Conservation (phyloP, 208 protist species). For the Crithidia bombi region DNA sequence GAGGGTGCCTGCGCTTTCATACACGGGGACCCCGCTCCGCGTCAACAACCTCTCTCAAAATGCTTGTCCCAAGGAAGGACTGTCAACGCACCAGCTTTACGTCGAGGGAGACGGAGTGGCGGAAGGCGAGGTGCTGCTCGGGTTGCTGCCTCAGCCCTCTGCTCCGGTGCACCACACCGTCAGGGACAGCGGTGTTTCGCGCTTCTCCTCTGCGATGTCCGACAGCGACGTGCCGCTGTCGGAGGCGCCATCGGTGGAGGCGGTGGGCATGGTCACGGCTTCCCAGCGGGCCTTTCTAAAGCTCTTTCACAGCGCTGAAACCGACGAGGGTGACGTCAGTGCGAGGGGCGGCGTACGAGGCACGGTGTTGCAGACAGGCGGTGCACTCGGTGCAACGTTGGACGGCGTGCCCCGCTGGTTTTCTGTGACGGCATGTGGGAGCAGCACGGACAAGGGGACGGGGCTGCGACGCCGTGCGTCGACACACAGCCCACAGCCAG, state of each 20-base stretch:
- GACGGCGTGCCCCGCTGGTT: slow-evolving; percentile 9
- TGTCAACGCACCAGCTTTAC: background rate
- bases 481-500: background rate
- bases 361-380: background rate
- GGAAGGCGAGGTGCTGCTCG: background rate
- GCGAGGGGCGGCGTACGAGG: background rate
- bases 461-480: background rate
- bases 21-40: too few relatives aligned
- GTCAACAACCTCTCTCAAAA: too few relatives aligned
- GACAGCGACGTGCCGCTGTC: background rate
- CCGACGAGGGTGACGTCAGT: too few relatives aligned
- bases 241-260: slow-evolving; percentile 20
- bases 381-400: background rate
- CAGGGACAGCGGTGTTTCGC: background rate
- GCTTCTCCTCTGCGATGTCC: background rate
- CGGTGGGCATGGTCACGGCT: slow-evolving; percentile 24
- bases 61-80: background rate
- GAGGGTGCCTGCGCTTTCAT: too few relatives aligned
- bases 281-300: slow-evolving; percentile 32
- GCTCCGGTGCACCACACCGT: background rate
- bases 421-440: background rate
- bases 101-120: background rate
- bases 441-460: background rate
- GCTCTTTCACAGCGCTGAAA: background rate
- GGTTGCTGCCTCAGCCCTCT: background rate